phyloP scores from a whole-genome alignment of 2,329 filamentous ascomycete genomes.

The Ophiostoma novo-ulmi region DNA sequence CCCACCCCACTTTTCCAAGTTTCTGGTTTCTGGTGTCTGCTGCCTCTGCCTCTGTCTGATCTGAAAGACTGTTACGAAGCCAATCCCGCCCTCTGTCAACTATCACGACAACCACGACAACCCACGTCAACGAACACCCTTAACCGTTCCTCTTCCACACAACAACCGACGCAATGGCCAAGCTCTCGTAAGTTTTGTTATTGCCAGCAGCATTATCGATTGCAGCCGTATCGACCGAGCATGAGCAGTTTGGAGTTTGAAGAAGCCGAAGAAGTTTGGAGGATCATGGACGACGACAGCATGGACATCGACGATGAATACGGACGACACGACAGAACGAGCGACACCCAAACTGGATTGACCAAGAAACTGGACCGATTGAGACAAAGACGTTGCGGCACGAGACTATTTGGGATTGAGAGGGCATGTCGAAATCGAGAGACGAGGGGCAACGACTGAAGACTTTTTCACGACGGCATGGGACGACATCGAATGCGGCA shows the following conservation, averaged over 20 bases:
- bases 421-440: not conserved
- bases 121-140: conserved; percentile 15
- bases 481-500: not conserved
- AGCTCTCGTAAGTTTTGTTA: conserved; percentile 52
- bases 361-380: not conserved
- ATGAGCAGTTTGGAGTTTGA: not conserved
- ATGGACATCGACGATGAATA: not conserved
- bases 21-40: not conserved
- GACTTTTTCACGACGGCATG: not conserved
- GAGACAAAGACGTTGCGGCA: not conserved
- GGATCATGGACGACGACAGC: not conserved
- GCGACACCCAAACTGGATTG: not conserved
- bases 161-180: conserved; percentile 48
- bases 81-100: conserved; percentile 5
- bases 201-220: conserved; percentile 13
- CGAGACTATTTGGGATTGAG: not conserved
- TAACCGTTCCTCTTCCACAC: conserved; percentile 11
- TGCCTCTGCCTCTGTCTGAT: conserved; percentile 3
- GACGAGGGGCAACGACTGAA: not conserved
- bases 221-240: not conserved
- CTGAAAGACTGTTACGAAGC: not conserved
- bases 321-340: not conserved
- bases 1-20: not conserved
- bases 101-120: conserved; percentile 14
- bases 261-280: not conserved